Evolutionary conservation across 73 alveolate genomes (phyloP).

Genomic region (Stentor coeruleus): DNA sequence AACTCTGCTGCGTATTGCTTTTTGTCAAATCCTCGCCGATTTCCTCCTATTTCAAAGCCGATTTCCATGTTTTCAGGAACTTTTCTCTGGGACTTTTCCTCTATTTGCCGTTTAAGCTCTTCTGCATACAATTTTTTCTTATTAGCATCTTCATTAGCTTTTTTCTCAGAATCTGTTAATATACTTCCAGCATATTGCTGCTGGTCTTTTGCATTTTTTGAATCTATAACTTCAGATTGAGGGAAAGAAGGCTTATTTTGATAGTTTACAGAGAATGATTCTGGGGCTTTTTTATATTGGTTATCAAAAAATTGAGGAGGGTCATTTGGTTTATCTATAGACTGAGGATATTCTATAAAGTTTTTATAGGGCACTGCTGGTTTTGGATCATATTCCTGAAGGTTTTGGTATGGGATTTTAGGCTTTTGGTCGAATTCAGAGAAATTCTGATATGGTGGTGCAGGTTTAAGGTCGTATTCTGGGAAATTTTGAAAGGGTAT

Average conservation of each 20-base stretch:
- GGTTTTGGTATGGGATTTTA: background rate
- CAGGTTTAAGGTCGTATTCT: no score
- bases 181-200: background rate
- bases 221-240: no score
- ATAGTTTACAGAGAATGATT: background rate
- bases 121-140: background rate
- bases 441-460: background rate
- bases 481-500: background rate
- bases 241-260: background rate
- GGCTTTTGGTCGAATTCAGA: no score
- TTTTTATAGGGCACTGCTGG: background rate
- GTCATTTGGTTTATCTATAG: background rate
- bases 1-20: slow-evolving; percentile 11
- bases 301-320: background rate
- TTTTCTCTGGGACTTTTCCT: background rate
- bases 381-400: background rate
- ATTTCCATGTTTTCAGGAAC: background rate
- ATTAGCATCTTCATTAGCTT: background rate
- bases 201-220: background rate
- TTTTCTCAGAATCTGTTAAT: background rate
- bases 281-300: background rate
- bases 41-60: background rate
- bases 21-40: background rate
- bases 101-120: slow-evolving; percentile 17
- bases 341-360: background rate